phyloP scores from a whole-genome alignment of 176 grass and related monocot species.

The Aegilops longissima region DNA sequence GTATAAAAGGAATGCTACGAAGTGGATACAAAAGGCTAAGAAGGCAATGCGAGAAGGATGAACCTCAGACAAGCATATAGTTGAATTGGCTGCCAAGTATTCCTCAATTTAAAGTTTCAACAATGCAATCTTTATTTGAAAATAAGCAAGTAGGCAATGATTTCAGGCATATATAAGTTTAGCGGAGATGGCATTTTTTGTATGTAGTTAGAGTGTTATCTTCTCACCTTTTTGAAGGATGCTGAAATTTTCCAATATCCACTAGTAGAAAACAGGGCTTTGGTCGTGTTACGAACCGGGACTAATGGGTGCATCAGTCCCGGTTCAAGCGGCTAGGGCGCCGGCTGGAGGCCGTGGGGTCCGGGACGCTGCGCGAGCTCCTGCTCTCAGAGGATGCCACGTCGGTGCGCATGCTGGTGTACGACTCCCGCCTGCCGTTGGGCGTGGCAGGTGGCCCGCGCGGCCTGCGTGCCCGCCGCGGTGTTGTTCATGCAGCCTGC shows the following conservation, averaged over 20 bases:
- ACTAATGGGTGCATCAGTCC: too few species aligned
- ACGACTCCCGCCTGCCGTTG: slow-evolving; percentile 17
- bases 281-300: too few species aligned
- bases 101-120: background rate
- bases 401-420: background rate
- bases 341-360: background rate
- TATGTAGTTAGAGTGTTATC: too few species aligned
- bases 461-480: background rate
- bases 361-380: background rate
- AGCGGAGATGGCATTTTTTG: too few species aligned
- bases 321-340: too few species aligned
- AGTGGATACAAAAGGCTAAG: background rate
- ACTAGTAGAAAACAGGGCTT: too few species aligned
- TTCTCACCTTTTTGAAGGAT: too few species aligned
- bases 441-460: background rate
- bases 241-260: too few species aligned
- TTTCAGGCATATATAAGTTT: too few species aligned
- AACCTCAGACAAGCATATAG: background rate
- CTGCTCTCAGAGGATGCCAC: background rate
- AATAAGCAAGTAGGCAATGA: background rate
- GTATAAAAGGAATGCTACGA: background rate
- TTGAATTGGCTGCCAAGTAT: background rate
- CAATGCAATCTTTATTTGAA: background rate
- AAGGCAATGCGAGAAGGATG: background rate
- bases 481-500: slow-evolving; percentile 24